phyloP scores from a whole-genome alignment of 345 rosid genomes.

The Erodium maritimum region DNA sequence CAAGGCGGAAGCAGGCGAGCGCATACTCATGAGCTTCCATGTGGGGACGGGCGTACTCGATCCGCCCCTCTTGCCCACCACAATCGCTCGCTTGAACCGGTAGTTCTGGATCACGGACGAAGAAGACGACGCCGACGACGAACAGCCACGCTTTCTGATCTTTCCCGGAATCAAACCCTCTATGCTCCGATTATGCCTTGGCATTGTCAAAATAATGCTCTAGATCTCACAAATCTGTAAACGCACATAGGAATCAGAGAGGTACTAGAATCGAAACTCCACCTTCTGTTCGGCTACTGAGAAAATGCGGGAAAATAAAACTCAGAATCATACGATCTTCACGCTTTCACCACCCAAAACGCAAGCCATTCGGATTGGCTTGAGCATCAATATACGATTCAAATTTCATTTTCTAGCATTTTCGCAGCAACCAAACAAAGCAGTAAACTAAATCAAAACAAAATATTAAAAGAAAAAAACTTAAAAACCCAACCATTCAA shows the following conservation, averaged over 20 bases:
- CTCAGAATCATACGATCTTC: background rate
- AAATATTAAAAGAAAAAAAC: background rate
- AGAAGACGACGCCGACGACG: slow-evolving; percentile 75
- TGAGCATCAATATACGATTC: background rate
- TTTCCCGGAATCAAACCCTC: slow-evolving; percentile 63
- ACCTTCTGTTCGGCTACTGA: background rate
- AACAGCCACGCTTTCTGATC: slow-evolving; percentile 86
- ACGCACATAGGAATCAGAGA: background rate
- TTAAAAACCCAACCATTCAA: background rate
- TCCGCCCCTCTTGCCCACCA: slow-evolving; percentile 76
- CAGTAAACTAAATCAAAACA: background rate
- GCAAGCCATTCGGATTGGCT: background rate
- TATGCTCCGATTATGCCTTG: slow-evolving; percentile 42
- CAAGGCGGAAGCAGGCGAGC: slow-evolving; percentile 46
- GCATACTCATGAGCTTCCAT: slow-evolving; percentile 67
- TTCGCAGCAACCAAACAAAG: background rate
- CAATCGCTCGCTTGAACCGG: slow-evolving; percentile 71
- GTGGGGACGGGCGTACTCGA: slow-evolving; percentile 80
- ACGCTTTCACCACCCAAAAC: background rate
- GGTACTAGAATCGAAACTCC: background rate
- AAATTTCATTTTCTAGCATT: background rate
- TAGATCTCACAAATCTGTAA: slow-evolving; percentile 20
- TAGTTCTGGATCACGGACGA: slow-evolving; percentile 68
- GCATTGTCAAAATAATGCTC: slow-evolving; percentile 27
- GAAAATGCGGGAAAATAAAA: background rate